Evolutionary conservation across 2,329 filamentous ascomycete species (phyloP).

Genomic region (Ambrosiella cleistominuta): DNA sequence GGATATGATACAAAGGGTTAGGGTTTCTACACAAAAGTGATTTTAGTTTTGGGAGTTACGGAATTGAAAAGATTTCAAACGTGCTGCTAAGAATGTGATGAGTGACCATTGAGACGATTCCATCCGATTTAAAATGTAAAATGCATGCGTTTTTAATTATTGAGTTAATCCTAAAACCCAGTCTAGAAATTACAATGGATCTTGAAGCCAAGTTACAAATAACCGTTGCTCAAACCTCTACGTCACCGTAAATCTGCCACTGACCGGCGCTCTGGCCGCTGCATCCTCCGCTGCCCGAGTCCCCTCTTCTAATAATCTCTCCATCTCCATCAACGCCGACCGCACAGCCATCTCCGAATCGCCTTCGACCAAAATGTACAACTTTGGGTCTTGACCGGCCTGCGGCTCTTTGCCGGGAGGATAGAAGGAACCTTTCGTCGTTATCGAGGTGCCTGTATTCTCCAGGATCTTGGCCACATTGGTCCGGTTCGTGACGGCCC

Average conservation of each 20-base stretch:
- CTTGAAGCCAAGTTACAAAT: background rate
- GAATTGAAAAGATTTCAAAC: too few relatives aligned
- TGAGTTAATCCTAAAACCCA: background rate
- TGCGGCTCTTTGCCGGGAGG: slow-evolving; percentile 62
- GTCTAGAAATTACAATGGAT: background rate
- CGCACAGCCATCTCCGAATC: slow-evolving; percentile 88
- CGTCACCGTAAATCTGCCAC: slow-evolving; percentile 73
- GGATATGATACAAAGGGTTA: background rate
- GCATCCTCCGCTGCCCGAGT: slow-evolving; percentile 78
- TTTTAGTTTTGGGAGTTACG: background rate
- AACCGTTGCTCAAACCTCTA: slow-evolving; percentile 23
- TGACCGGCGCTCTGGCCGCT: slow-evolving; percentile 60
- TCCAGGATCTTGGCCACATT: slow-evolving; percentile 98
- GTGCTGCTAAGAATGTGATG: background rate
- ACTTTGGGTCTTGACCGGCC: slow-evolving; percentile 63
- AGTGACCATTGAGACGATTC: background rate
- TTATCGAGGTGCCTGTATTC: slow-evolving; percentile 85
- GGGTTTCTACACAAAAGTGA: background rate
- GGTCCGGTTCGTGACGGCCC: slow-evolving; percentile 95
- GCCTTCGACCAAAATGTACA: slow-evolving; percentile 95
- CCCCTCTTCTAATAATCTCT: slow-evolving; percentile 72
- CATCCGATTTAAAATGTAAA: too few relatives aligned
- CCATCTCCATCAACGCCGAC: slow-evolving; percentile 78
- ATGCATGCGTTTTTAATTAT: too few relatives aligned
- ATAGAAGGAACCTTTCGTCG: slow-evolving; percentile 90